phyloP scores from a whole-genome alignment of 441 rosid species.

The Pelargonium fulgidum region DNA sequence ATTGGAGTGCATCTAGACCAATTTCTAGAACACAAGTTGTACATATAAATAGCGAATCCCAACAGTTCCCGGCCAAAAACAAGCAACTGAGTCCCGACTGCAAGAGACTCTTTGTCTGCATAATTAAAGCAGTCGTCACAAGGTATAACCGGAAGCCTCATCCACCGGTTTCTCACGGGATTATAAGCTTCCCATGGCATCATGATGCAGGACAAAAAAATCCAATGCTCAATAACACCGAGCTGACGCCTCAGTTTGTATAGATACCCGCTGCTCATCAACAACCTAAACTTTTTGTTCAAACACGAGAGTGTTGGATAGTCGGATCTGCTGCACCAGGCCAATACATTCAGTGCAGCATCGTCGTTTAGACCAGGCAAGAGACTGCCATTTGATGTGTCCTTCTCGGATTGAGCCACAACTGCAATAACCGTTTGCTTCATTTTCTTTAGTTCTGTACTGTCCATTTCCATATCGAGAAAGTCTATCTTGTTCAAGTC shows the following conservation, averaged over 20 bases:
- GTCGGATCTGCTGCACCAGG: slow-evolving; percentile 37
- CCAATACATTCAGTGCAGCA: slow-evolving; percentile 31
- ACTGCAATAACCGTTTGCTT: slow-evolving; percentile 13
- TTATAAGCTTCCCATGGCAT: slow-evolving; percentile 53
- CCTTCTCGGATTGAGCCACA: slow-evolving; percentile 4
- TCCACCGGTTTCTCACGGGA: slow-evolving; percentile 40
- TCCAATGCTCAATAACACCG: slow-evolving; percentile 49
- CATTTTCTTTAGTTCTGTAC: slow-evolving; percentile 20
- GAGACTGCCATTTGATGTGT: slow-evolving; percentile 23
- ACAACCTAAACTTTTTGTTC: slow-evolving; percentile 34
- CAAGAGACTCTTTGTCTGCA: slow-evolving; percentile 56
- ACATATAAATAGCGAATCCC: slow-evolving; percentile 37
- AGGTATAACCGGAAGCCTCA: slow-evolving; percentile 41
- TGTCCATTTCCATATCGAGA: slow-evolving; percentile 19
- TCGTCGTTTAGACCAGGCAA: slow-evolving; percentile 39
- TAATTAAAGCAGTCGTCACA: slow-evolving; percentile 42
- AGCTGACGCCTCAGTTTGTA: slow-evolving; percentile 34
- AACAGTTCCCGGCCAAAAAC: slow-evolving; percentile 47
- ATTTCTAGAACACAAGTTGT: slow-evolving; percentile 22
- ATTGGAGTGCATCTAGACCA: slow-evolving; percentile 38
- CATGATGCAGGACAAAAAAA: slow-evolving; percentile 39
- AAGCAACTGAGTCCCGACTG: slow-evolving; percentile 47
- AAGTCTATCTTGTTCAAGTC: slow-evolving; percentile 18
- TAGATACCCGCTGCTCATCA: slow-evolving; percentile 37
- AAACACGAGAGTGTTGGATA: slow-evolving; percentile 37